phyloP scores from a whole-genome alignment of 176 grass and related monocot genomes.

The Triticum timopheevii region DNA sequence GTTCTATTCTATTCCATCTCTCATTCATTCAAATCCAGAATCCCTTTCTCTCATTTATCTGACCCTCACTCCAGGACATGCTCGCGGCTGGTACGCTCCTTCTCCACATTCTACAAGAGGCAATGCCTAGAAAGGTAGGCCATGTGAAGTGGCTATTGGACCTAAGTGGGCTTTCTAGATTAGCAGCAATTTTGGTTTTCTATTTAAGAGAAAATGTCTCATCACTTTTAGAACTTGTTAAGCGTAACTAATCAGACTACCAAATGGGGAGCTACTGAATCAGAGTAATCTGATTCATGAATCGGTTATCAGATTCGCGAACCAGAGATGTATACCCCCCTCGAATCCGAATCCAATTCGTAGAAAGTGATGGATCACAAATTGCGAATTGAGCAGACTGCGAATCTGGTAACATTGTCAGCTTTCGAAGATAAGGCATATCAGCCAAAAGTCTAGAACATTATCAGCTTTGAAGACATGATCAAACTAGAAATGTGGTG shows the following conservation, averaged over 20 bases:
- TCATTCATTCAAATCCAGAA: neutral
- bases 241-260: neutral
- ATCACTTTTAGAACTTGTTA: neutral
- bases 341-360: neutral
- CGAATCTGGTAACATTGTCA: neutral
- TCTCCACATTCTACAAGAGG: neutral
- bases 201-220: neutral
- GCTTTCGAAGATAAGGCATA: too few species aligned
- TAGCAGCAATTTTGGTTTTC: neutral
- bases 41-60: neutral
- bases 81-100: too few species aligned
- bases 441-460: too few species aligned
- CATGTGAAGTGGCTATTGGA: neutral
- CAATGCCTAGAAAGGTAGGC: neutral
- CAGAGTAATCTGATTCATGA: neutral
- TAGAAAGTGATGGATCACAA: neutral
- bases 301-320: neutral
- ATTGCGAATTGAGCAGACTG: neutral
- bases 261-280: neutral
- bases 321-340: neutral
- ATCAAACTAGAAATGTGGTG: conserved; percentile 8
- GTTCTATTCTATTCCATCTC: neutral
- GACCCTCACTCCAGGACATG: neutral
- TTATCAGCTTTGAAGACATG: too few species aligned
- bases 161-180: neutral